Base-by-base conservation (phyloP, 169 alveolate genomes). In the Perkinsus chesapeaki region DNA sequence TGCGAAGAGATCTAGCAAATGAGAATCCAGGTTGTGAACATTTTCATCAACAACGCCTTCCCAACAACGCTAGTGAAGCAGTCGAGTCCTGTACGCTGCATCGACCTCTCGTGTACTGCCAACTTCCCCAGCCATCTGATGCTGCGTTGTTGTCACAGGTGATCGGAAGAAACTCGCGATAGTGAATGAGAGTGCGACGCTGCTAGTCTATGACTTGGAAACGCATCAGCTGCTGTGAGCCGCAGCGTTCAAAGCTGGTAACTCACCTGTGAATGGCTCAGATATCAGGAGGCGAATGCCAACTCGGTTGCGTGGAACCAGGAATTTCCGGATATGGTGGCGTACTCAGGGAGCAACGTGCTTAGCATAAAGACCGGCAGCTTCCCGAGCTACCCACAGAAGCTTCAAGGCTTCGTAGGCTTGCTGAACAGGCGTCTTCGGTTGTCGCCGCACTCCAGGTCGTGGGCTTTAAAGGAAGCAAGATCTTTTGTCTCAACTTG, bases 401-500 rank as follows among this genome's bases (percentile, higher is more conserved):
- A 97, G 93, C 96, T 97, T 91, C 97, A 97, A 34, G 99, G 99
- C 19, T 94, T 93, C 93, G 97, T 97, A 0, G 39, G 20, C 91
- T 39, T 38, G 39, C 91, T 38, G 10, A 39, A 19, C 39, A 19
- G 47, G 36, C 39, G 34, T 0, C 91, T 3, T 7, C 7, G n/a
- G 39, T 20, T 36, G 39, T 48, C n/a, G n/a, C 20, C 91, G n/a
- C 39, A 27, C 0, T 31, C 12, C 94, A 94, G 92, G 96, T 95
- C 16, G 98, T 98, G 39, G 99, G 99, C n/a, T 98, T 98, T 93
- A 95, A 97, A 92, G 99, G 99, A 31, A 96, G 98, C n/a, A 97
- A 96, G 95, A 96, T 97, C 91, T 97, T 97, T 94, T 96, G 98
- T 39, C 94, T 97, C 60, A 95, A 96, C 93, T 93, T 96, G 90